These are phyloP conservation scores for Claviceps digitariae DNA, from an alignment of 2,329 filamentous ascomycete genomes.

Conservation along the genomic window DNA sequence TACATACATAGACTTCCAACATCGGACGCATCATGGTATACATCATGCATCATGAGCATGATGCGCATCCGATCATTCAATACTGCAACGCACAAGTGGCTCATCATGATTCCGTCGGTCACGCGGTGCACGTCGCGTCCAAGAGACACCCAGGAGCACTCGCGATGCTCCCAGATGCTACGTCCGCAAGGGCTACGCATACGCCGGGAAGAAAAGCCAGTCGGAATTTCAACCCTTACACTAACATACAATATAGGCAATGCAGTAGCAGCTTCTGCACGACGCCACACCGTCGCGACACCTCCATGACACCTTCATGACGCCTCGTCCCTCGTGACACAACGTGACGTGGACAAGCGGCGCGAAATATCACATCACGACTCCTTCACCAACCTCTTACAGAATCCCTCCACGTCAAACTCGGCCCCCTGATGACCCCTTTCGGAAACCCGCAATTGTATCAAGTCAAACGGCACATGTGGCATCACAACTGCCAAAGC, in stretches of 20 bases:
- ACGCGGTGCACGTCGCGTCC: not conserved
- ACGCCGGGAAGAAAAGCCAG: not conserved
- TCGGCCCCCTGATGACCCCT: not conserved
- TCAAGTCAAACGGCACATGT: not conserved
- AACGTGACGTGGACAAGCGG: not conserved
- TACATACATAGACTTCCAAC: no score
- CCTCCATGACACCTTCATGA: not conserved
- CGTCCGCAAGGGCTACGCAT: not conserved
- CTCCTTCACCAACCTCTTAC: not conserved
- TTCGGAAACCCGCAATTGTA: not conserved
- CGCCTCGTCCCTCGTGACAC: not conserved
- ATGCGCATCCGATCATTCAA: no score
- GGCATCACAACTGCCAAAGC: not conserved
- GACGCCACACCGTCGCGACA: not conserved
- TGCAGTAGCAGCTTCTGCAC: not conserved
- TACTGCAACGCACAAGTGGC: no score
- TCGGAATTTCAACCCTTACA: not conserved
- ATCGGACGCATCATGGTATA: no score
- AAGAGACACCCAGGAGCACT: not conserved
- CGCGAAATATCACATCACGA: not conserved
- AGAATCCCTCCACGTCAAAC: not conserved
- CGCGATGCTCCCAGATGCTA: not conserved
- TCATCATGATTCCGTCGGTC: not conserved
- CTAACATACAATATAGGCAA: slow-evolving; percentile 1
- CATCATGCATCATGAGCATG: no score